phyloP scores from a whole-genome alignment of 129 eudicot genomes.

The Flaveria bidentis region DNA sequence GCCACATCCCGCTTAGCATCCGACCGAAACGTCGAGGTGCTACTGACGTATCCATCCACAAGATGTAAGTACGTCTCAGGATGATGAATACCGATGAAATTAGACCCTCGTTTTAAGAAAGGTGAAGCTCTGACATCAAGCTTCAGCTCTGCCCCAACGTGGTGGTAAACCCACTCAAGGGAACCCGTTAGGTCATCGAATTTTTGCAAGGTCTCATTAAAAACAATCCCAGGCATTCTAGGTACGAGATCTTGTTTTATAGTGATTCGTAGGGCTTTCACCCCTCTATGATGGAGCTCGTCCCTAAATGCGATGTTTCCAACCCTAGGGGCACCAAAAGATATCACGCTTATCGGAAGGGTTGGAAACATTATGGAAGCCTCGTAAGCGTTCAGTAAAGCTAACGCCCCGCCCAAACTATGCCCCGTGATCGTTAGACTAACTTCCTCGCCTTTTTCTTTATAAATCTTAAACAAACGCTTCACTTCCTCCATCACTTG shows the following conservation, averaged over 20 bases:
- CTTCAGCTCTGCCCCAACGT: conserved; percentile 74
- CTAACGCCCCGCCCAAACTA: conserved; percentile 84
- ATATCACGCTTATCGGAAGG: conserved; percentile 60
- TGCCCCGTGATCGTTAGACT: conserved; percentile 91
- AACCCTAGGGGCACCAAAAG: conserved; percentile 84
- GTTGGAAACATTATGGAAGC: conserved; percentile 47
- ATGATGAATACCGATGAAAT: conserved; percentile 60
- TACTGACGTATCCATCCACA: conserved; percentile 58
- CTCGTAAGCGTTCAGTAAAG: conserved; percentile 67
- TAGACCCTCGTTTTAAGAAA: conserved; percentile 56
- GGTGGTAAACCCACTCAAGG: conserved; percentile 82
- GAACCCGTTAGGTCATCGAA: conserved; percentile 68
- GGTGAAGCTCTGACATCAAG: conserved; percentile 65
- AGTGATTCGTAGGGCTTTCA: conserved; percentile 61
- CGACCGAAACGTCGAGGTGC: conserved; percentile 40
- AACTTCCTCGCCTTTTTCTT: conserved; percentile 49
- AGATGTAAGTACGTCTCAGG: conserved; percentile 82
- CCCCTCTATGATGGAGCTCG: conserved; percentile 57
- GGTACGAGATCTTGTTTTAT: conserved; percentile 78
- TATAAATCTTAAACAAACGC: conserved; percentile 42
- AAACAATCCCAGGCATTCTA: conserved; percentile 70
- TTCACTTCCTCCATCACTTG: conserved; percentile 59
- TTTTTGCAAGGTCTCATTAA: conserved; percentile 67
- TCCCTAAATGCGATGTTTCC: conserved; percentile 76
- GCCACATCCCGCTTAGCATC: conserved; percentile 72